phyloP scores from a whole-genome alignment of 768 basidiomycete genomes.

The Rhodotorula toruloides region DNA sequence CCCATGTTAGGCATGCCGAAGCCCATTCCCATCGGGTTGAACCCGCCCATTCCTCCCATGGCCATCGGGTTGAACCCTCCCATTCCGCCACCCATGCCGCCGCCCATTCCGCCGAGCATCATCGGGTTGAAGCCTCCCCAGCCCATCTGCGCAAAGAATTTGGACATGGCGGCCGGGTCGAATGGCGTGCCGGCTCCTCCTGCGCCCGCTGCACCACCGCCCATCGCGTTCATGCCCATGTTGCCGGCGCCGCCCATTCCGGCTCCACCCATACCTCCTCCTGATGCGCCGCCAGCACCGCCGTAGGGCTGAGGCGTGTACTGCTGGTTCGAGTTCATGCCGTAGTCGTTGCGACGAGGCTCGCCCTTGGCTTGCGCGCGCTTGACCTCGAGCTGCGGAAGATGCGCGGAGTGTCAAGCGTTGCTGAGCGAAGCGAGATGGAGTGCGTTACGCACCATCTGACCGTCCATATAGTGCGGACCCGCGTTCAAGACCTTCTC shows the following conservation, averaged over 20 bases:
- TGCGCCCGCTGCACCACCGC: background rate
- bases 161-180: constrained; percentile 85
- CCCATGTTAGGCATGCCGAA: constrained; percentile 40
- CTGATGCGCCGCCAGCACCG: constrained; percentile 8
- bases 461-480: constrained; percentile 87
- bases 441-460: constrained; percentile 66
- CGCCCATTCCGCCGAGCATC: constrained; percentile 36
- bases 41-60: constrained; percentile 12
- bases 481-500: constrained; percentile 82
- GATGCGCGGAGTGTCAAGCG: background rate
- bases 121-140: constrained; percentile 44
- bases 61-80: constrained; percentile 3
- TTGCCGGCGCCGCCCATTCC: constrained; percentile 31
- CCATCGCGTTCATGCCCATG: constrained; percentile 10
- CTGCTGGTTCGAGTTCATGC: constrained; percentile 25
- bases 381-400: constrained; percentile 84
- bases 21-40: constrained; percentile 44
- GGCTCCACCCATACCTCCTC: constrained; percentile 13
- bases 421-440: constrained; percentile 7
- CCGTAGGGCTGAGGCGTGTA: constrained; percentile 41
- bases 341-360: constrained; percentile 49
- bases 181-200: constrained; percentile 55
- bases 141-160: constrained; percentile 85
- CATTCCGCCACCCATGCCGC: constrained; percentile 40
- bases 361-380: constrained; percentile 56